Evolutionary conservation across 768 basidiomycete genomes (phyloP).

Genomic region (Paxillus involutus): DNA sequence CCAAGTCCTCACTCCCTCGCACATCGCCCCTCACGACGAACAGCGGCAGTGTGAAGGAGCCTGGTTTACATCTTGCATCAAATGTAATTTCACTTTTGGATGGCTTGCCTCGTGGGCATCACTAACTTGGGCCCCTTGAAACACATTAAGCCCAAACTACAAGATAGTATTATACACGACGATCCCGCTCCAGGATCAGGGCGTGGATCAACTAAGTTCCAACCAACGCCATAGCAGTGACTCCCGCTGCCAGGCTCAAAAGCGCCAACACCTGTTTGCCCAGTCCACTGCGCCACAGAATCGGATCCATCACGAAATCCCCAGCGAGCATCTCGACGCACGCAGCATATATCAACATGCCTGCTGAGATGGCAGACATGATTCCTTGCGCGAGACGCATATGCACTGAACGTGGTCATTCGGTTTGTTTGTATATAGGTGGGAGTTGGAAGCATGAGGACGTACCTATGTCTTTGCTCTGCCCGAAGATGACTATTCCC

Average conservation of each 20-base stretch:
- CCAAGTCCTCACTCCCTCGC: too few species aligned
- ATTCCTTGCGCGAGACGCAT: constrained; percentile 64
- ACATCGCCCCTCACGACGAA: too few species aligned
- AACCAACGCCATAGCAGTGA: constrained; percentile 60
- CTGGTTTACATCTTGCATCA: background rate
- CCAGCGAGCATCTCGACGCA: constrained; percentile 87
- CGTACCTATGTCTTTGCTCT: constrained; percentile 28
- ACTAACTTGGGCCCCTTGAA: background rate
- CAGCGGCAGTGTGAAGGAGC: too few species aligned
- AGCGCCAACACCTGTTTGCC: constrained; percentile 54
- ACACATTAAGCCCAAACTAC: too few species aligned
- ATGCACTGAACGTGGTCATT: constrained; percentile 31
- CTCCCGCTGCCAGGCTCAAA: constrained; percentile 59
- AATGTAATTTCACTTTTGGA: background rate
- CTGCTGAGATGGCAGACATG: constrained; percentile 80
- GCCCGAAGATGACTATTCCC: constrained; percentile 51
- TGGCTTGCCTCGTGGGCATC: background rate
- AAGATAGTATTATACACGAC: background rate
- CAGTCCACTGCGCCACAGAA: constrained; percentile 39
- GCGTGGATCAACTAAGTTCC: constrained; percentile 26
- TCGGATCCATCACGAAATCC: constrained; percentile 76
- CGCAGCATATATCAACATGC: constrained; percentile 81
- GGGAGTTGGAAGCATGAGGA: background rate
- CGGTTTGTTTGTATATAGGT: background rate
- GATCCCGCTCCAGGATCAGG: background rate